Base-by-base conservation (phyloP, 2,329 filamentous ascomycete genomes). In the Claviceps paspali region DNA sequence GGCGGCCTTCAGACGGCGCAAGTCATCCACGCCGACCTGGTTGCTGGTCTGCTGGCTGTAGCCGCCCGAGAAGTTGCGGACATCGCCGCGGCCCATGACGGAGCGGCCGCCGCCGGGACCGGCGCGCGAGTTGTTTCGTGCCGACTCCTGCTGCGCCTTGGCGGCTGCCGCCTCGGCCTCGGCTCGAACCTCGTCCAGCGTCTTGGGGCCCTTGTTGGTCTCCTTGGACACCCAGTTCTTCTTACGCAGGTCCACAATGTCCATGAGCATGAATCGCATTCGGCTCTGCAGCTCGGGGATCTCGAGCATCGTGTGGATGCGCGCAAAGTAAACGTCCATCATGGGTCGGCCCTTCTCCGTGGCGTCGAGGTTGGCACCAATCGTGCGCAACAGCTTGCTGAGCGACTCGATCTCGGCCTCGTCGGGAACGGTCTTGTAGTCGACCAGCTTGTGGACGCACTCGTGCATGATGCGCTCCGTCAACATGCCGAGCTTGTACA, bases 391-490 rank as follows among this genome's bases (percentile, higher is more conserved):
- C 45, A 98, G 71, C 64, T 92, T 95, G 51, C 80, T 86, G 60
- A 98, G 76, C 48, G 85, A 93, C 69, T 98, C 91, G 42, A 98
- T 81, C 59, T 95, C 87, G 38, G 88, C 83, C 63, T 98, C 91
- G 50, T 98, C 91, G 31, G 91, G 91, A 43, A 85, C 67, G 43
- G 84, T 86, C 53, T 88, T 81, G 61, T 92, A 96, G 63, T 98
- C 88, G 47, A 98, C 83, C 45, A 98, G 74, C 63, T 93, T 94
- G 65, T 86, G 80, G 21, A 98, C 86, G 72, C 91, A 98, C 62
- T 95, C 85, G 67, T 98, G 88, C 91, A 98, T 98, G 63, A 98
- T 98, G 58, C 88, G 83, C 60, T 95, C 84, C 43, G 91, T 98
- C 60, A 98, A 73, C 91, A 98, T 98, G 57, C 82, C 79, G 43